Percentiles rank a stretch among this genome's conserved stretches.
Conservation (phyloP, 2,329 filamentous ascomycete species). For the Calonectria pteridis region DNA sequence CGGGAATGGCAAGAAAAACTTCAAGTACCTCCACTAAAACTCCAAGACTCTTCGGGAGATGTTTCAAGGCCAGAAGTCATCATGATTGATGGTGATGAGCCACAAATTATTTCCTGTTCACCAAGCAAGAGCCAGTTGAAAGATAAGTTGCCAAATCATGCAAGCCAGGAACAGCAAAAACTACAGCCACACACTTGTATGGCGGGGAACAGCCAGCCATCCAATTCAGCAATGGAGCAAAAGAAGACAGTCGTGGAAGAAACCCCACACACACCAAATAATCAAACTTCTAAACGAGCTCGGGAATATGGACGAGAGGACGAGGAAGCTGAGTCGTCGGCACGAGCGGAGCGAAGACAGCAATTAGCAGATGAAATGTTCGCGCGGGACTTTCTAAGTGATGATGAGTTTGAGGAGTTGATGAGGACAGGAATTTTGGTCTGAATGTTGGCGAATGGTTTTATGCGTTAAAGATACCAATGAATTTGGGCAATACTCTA, state of each 20-base stretch:
- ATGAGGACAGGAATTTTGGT: background rate
- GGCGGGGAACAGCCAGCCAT: background rate
- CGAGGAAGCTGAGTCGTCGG: background rate
- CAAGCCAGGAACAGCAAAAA: background rate
- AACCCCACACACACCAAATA: background rate
- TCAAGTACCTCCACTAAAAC: background rate
- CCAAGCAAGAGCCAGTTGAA: background rate
- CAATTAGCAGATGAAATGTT: background rate
- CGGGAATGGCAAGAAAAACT: background rate
- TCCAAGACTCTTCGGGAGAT: background rate
- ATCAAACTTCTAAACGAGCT: background rate
- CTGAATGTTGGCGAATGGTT: background rate
- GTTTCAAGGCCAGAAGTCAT: background rate
- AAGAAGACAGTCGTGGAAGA: background rate
- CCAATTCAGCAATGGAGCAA: background rate
- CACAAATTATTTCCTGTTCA: background rate
- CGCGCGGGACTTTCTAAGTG: background rate
- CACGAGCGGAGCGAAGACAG: background rate
- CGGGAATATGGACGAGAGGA: background rate
- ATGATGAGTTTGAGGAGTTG: background rate
- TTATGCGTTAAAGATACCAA: background rate
- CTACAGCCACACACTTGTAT: background rate
- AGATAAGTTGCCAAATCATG: background rate
- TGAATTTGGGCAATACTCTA: no score
- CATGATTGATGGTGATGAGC: background rate